phyloP scores from a whole-genome alignment of 495 filamentous ascomycete species.

The Aspergillus campestris region DNA sequence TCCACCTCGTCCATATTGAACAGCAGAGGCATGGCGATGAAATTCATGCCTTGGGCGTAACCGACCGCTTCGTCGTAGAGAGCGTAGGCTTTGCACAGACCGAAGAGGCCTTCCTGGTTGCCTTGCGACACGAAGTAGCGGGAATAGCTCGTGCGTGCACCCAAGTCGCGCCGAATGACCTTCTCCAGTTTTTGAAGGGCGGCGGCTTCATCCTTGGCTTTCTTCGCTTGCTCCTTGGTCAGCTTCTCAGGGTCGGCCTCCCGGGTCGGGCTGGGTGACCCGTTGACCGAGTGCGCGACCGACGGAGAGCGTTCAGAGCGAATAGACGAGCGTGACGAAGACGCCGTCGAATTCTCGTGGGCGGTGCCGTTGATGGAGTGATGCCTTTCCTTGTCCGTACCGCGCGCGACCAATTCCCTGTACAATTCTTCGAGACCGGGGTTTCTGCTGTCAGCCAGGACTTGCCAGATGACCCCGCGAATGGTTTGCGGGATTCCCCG shows the following conservation, averaged over 20 bases:
- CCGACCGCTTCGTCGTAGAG: conserved; percentile 90
- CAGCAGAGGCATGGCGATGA: conserved; percentile 92
- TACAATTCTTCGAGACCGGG: conserved; percentile 86
- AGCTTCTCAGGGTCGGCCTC: conserved; percentile 58
- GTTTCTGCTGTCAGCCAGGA: conserved; percentile 86
- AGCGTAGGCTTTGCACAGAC: conserved; percentile 95
- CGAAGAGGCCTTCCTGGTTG: conserved; percentile 89
- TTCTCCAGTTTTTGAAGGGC: conserved; percentile 81
- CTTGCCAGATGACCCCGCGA: conserved; percentile 95
- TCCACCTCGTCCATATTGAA: conserved; percentile 99
- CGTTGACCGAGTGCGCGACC: conserved; percentile 50
- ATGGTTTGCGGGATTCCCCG: conserved; percentile 92
- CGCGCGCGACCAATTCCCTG: conserved; percentile 67
- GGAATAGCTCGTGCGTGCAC: conserved; percentile 89
- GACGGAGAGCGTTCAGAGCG: conserved; percentile 71
- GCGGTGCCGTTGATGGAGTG: conserved; percentile 30
- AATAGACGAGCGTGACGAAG: conserved; percentile 66
- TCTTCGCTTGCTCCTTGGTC: conserved; percentile 62
- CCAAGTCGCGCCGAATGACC: conserved; percentile 78
- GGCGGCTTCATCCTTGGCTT: conserved; percentile 64
- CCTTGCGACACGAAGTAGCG: conserved; percentile 83
- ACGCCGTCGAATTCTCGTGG: conserved; percentile 56
- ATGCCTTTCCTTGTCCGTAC: conserved; percentile 68
- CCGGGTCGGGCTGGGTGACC: conserved; percentile 49
- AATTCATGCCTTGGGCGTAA: conserved; percentile 99